Base-by-base conservation (phyloP, 2,329 filamentous ascomycete genomes). In the Alternaria angustiovoidea region DNA sequence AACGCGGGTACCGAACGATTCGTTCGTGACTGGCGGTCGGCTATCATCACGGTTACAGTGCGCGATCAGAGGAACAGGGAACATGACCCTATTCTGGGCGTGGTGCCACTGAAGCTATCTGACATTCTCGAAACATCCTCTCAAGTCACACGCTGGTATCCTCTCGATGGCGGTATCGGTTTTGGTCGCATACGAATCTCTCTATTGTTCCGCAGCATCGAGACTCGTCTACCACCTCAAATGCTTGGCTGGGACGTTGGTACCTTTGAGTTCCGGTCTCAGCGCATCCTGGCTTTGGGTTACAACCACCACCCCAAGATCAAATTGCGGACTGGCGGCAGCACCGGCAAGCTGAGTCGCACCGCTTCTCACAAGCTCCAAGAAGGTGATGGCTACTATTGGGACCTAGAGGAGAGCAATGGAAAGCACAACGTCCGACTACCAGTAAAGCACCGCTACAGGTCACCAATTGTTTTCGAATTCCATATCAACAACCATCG, bases 1-100 rank as follows among this genome's bases (percentile, higher is more conserved):
- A 97, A 98, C 70, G 94, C 95, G 3, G 94, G 94, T 61, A 97
- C 94, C 0, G 95, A 99, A 75, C 88, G 91, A 12, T 98, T 98
- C 70, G 83, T 98, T 30, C 90, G 94, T 22, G 94, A 99, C 74
- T 99, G 95, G 95, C 87, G 93, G 64, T 95, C 92, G 18, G 86
- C 87, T 46, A 91, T 97, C 58, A 86, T 96, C 54, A 97, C 94
- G 0, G 85, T 98, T 51, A 91, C 92, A 1, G 93, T 97, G 16
- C 90, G 95, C 26, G 94, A 98, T 75, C 89, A 91, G 11, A 88
- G 94, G 34, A 92, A 97, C 78, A 87, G 94, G 54, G 90, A 99
- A 79, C 94, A 98, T 70, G 95, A 98, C 67, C 94, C 95, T 0
- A 93, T 99, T 61, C 87, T 98, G 32, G 95, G 95, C 41, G 91